Percentiles rank a stretch among this genome's conserved stretches.
These are phyloP conservation scores for Gentiana macrophylla DNA, from an alignment of 257 asterid genomes.

Conservation along the genomic window DNA sequence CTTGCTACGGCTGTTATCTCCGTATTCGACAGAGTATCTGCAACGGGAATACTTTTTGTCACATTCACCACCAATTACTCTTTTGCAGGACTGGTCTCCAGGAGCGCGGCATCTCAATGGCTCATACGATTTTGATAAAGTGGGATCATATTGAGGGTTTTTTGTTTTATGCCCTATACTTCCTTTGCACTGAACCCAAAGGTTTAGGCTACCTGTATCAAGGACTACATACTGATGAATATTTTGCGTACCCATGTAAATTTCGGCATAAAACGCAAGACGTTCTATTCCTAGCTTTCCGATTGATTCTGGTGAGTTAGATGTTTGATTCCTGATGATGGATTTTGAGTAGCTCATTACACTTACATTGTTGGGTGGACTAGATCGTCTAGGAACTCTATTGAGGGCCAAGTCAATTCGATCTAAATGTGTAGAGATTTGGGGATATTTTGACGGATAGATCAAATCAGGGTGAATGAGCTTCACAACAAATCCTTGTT, in stretches of 20 bases:
- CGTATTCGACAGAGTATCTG: background rate
- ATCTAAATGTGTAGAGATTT: too few species aligned
- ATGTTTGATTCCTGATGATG: too few species aligned
- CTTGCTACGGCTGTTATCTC: background rate
- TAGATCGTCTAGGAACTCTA: too few species aligned
- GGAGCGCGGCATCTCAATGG: background rate
- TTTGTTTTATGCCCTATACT: background rate
- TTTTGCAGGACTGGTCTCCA: background rate
- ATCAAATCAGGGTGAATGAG: too few species aligned
- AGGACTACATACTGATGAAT: background rate
- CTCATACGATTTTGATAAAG: conserved; percentile 3
- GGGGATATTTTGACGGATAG: too few species aligned
- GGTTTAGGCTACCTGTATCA: background rate
- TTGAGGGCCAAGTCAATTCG: too few species aligned
- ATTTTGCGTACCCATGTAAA: background rate
- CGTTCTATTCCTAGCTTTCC: too few species aligned
- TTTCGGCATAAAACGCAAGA: background rate
- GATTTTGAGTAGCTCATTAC: too few species aligned
- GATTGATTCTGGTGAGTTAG: too few species aligned
- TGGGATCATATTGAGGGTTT: conserved; percentile 6
- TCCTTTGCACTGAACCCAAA: background rate
- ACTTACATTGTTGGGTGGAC: too few species aligned
- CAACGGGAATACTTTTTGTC: background rate
- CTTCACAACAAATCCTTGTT: too few species aligned
- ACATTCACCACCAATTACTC: background rate